These are phyloP conservation scores for Beauveria rudraprayagi DNA, from an alignment of 2,329 filamentous ascomycete genomes.

Conservation along the genomic window DNA sequence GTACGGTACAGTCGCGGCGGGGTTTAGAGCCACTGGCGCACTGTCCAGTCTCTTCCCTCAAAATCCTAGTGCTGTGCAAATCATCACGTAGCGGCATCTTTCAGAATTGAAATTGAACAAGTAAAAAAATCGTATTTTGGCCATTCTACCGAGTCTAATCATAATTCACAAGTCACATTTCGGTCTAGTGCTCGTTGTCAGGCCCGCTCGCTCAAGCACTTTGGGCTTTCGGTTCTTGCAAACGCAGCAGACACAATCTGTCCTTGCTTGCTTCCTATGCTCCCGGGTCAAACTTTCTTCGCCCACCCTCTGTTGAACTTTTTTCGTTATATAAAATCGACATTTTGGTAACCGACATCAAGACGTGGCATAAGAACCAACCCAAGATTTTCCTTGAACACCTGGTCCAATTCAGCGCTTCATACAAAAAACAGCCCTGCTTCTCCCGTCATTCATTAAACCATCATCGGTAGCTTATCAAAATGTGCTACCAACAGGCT, in stretches of 20 bases:
- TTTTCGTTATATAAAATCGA: constrained; percentile 12
- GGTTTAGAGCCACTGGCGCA: neutral
- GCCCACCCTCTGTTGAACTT: constrained; percentile 7
- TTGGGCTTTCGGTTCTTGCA: constrained; percentile 17
- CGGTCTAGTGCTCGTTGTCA: constrained; percentile 15
- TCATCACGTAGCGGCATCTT: neutral
- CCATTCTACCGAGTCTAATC: constrained; percentile 32
- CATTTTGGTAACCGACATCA: constrained; percentile 9
- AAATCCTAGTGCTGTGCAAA: neutral
- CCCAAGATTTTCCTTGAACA: constrained; percentile 12
- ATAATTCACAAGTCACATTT: constrained; percentile 23
- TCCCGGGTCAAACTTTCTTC: neutral
- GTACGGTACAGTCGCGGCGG: neutral
- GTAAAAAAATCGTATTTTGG: constrained; percentile 23
- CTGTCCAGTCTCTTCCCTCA: neutral
- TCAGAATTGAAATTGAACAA: constrained; percentile 3
- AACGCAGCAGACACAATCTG: constrained; percentile 20
- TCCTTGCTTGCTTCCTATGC: constrained; percentile 19
- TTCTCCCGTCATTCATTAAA: constrained; percentile 3
- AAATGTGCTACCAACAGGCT: neutral
- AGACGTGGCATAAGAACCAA: constrained; percentile 4
- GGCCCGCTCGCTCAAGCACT: constrained; percentile 16
- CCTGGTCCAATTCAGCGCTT: constrained; percentile 12
- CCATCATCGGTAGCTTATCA: neutral
- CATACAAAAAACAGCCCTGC: constrained; percentile 11